Evolutionary conservation across 106 monocot species (phyloP), one percentile per base, ranked within the genome.

Genomic region (Apostasia ramifera): DNA sequence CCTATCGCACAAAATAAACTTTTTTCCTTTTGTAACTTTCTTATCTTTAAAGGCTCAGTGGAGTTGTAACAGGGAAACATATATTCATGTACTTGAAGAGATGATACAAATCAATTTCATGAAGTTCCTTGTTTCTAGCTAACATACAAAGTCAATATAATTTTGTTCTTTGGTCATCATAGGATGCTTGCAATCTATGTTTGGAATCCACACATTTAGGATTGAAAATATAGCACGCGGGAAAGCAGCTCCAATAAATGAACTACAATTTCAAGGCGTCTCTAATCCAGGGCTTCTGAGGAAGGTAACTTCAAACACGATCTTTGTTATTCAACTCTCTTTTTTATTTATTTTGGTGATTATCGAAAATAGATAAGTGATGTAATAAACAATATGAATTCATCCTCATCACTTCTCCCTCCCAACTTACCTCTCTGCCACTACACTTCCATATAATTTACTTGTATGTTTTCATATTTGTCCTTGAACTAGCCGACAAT

Each of bases 171-270:
- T 56, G 47, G 50, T 77, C 47, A 13, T 74, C 74, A 8, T 66
- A 88, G 88, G 88, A 53, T 82, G 87, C 58, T 61, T 87, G 74
- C 91, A 89, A 75, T 69, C 85, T 73, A 26, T 64, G n/a, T 85
- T 88, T 74, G 84, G 87, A 60, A 80, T 91, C 70, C 85, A 91
- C 73, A 91, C 91, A 42, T 77, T 91, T 70, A 84, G 88, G 77
- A 66, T 91, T 61, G 76, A 80, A 63, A 88, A 75, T 73, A 83
- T 82, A 76, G 85, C 82, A 69, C 60, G 47, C 57, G 85, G 92
- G 49, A 92, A 85, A 74, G 80, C 85, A 71, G 71, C 82, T 59
- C 80, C 82, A 44, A 64, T 92, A 39, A 81, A 83, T 83, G 92
- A 85, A 71, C 69, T 92, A 39, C 92, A 85, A 57, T 69, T 92